phyloP scores from a whole-genome alignment of 148 eudicot species.

The Gaultheria prostrata region DNA sequence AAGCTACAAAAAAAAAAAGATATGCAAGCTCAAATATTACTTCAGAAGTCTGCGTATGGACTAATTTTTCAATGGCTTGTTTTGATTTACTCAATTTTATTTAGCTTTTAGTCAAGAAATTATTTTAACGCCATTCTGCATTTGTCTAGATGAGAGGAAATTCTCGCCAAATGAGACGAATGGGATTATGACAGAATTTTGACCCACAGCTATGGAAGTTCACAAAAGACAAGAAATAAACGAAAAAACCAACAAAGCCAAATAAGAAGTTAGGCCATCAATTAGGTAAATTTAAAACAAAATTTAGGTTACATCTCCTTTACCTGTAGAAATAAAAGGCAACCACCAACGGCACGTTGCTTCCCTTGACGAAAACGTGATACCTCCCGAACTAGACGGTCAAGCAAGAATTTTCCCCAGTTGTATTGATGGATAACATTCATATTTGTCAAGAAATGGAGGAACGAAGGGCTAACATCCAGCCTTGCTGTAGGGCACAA shows the following conservation, averaged over 20 bases:
- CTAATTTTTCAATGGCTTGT: background rate
- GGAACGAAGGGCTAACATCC: constrained; percentile 47
- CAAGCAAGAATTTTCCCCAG: constrained; percentile 49
- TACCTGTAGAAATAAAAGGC: constrained; percentile 50
- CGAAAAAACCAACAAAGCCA: background rate
- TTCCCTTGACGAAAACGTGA: constrained; percentile 46
- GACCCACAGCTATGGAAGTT: background rate
- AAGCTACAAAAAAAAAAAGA: constrained; percentile 19
- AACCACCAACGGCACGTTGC: constrained; percentile 53
- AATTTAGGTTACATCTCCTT: background rate
- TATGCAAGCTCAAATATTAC: background rate
- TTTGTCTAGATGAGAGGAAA: background rate
- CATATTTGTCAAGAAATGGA: constrained; percentile 42
- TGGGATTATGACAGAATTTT: background rate
- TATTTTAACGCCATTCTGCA: too few relatives aligned
- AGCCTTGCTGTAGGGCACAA: constrained; percentile 51
- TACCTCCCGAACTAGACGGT: constrained; percentile 46
- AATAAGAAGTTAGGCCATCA: background rate
- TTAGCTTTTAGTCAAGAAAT: too few relatives aligned
- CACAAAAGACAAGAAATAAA: background rate
- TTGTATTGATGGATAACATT: constrained; percentile 42
- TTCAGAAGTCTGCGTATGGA: background rate
- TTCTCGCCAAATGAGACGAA: background rate
- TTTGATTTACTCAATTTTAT: background rate
- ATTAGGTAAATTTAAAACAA: background rate